Evolutionary conservation across 768 basidiomycete genomes (phyloP).

Genomic region (Termitomyces sp.): DNA sequence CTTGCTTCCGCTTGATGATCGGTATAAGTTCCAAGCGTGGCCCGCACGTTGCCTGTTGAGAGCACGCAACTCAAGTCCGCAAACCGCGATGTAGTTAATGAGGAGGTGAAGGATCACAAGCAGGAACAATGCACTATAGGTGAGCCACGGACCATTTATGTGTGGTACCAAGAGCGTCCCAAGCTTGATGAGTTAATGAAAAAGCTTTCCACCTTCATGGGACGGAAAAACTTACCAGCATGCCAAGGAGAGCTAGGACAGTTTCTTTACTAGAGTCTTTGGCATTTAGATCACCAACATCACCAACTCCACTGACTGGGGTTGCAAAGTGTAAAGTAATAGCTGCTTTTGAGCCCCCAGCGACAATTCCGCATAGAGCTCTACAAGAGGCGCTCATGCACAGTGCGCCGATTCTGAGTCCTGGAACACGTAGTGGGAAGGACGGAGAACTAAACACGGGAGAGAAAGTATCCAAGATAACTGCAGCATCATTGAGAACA

Average conservation of each 20-base stretch:
- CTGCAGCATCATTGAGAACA: constrained; percentile 58
- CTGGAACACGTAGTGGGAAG: constrained; percentile 31
- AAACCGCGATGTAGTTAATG: constrained; percentile 60
- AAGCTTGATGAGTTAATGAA: constrained; percentile 34
- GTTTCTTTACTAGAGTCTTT: constrained; percentile 76
- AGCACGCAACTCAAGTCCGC: constrained; percentile 50
- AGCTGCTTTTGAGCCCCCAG: constrained; percentile 68
- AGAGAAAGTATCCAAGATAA: constrained; percentile 57
- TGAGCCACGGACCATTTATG: constrained; percentile 42
- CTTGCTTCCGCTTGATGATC: constrained; percentile 15
- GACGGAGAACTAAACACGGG: constrained; percentile 43
- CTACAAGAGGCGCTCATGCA: constrained; percentile 59
- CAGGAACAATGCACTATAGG: constrained; percentile 46
- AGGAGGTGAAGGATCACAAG: constrained; percentile 52
- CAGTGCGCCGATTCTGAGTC: constrained; percentile 43
- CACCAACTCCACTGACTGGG: constrained; percentile 46
- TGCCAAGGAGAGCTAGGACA: constrained; percentile 60
- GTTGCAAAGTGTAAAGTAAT: constrained; percentile 65
- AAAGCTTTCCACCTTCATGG: background rate
- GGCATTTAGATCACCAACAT: constrained; percentile 68
- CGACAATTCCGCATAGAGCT: constrained; percentile 59
- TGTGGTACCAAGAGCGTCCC: constrained; percentile 59
- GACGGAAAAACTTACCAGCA: constrained; percentile 46
- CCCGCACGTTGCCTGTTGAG: constrained; percentile 58
- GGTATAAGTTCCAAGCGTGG: constrained; percentile 48